A percentile compares a stretch with the other conserved stretches of the same genome.
phyloP scores from a whole-genome alignment of 352 stramenopile species.

The Phytophthora agathidicida region DNA sequence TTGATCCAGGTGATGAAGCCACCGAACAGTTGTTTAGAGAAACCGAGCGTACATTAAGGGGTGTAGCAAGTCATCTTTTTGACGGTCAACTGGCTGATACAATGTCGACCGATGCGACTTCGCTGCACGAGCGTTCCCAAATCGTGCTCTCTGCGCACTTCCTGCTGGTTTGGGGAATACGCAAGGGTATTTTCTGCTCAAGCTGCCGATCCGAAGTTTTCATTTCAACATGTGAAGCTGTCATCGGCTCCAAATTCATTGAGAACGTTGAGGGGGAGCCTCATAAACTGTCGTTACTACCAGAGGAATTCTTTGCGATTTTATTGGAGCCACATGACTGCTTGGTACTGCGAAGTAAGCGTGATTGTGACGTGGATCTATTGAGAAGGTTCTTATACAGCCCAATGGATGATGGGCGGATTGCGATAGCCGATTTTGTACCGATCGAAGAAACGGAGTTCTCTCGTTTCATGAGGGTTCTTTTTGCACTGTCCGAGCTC shows the following conservation, averaged over 20 bases:
- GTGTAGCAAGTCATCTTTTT: constrained; percentile 22
- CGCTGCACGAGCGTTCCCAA: constrained; percentile 18
- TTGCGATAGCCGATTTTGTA: constrained; percentile 47
- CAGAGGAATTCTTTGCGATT: constrained; percentile 26
- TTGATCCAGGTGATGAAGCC: constrained; percentile 19
- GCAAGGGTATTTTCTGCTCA: constrained; percentile 43
- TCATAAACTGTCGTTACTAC: neutral
- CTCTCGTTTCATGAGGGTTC: constrained; percentile 33
- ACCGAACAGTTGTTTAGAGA: constrained; percentile 31
- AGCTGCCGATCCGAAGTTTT: constrained; percentile 28
- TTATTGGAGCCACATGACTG: constrained; percentile 15
- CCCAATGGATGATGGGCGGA: constrained; percentile 39
- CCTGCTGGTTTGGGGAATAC: constrained; percentile 46
- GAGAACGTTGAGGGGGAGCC: neutral
- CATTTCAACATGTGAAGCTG: constrained; percentile 18
- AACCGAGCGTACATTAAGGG: constrained; percentile 26
- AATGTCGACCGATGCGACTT: neutral
- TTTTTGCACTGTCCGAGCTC: constrained; percentile 43
- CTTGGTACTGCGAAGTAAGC: constrained; percentile 23
- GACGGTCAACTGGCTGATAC: neutral
- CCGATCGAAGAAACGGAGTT: constrained; percentile 34
- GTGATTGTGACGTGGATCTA: constrained; percentile 40
- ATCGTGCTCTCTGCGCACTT: constrained; percentile 41
- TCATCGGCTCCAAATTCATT: neutral
- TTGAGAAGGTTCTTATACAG: constrained; percentile 38